Conservation (phyloP, 2,329 filamentous ascomycete species). For the Fusarium longipes region DNA sequence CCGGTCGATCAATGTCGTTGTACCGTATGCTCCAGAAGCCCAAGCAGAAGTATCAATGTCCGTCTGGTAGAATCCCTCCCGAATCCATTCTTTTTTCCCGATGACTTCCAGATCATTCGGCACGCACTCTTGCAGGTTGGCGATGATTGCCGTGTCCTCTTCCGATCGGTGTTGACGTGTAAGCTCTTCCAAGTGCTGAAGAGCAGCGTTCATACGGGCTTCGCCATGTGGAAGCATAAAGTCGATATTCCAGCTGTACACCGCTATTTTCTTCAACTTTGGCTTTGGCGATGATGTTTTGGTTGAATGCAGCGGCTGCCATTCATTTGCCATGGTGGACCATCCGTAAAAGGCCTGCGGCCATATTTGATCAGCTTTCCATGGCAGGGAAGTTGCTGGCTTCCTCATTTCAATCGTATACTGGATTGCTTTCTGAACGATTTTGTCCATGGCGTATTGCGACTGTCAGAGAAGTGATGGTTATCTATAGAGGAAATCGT, state of each 20-base stretch:
- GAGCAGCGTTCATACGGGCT: conserved; percentile 49
- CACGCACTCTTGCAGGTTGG: conserved; percentile 66
- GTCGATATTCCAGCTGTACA: conserved; percentile 54
- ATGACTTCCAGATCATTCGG: conserved; percentile 59
- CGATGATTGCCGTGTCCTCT: conserved; percentile 49
- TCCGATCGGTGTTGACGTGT: conserved; percentile 5
- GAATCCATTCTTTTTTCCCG: conserved; percentile 59
- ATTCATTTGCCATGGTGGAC: not conserved
- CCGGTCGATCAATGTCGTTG: conserved; percentile 62
- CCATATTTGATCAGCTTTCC: conserved; percentile 1
- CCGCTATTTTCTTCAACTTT: conserved; percentile 41
- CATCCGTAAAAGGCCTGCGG: conserved; percentile 1
- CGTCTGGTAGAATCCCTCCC: conserved; percentile 59
- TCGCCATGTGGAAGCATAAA: conserved; percentile 50
- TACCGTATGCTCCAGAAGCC: conserved; percentile 62
- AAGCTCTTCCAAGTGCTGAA: conserved; percentile 44
- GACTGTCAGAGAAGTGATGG: fast-evolving
- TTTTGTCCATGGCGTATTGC: not conserved
- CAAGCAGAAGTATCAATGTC: conserved; percentile 59
- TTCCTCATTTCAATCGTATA: not conserved
- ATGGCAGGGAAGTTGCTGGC: not conserved
- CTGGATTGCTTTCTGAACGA: not conserved
- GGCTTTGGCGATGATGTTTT: fast-evolving
- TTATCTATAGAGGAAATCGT: too few relatives aligned
- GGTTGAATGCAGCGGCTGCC: not conserved